Evolutionary conservation across 805 yeast species (phyloP), one percentile per base, ranked within the genome.

Genomic region (Tanozyma kutaoensis): DNA sequence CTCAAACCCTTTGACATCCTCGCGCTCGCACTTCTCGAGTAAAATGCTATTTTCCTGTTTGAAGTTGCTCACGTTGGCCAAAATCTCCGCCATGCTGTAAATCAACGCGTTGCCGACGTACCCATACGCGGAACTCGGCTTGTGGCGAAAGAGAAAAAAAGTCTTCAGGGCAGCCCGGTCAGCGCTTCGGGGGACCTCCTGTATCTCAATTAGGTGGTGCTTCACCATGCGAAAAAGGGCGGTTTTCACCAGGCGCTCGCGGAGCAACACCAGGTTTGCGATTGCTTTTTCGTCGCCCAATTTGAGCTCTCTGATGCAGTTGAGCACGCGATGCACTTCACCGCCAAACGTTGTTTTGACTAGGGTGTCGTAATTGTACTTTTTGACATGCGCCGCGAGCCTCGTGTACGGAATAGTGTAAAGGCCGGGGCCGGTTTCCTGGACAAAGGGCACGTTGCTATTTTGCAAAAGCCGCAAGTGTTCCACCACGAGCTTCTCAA

Each of bases 161-260:
- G 96, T 77, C 38, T 94, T 72, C 22, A 81, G 73, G 0, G 96
- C 94, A 3, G 93, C 86, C 38, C 97, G 66, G 48, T 91, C 97
- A 14, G 73, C 76, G 7, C 94, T 77, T 42, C 88, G 70, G 9
- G 97, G 96, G 16, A 91, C 78, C 54, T 91, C 98, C 52, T 88
- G 97, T 20, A 86, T 66, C 45, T 88, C 95, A 12, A 86, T 57
- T 12, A 80, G 66, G 34, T 86, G 84, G 36, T 72, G 63, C 28
- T 66, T 69, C 15, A 80, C 66, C 28, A 91, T 55, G 19, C 69
- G 67, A 24, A 77, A 69, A 24, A 85, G 55, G 24, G 77, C 72
- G 22, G 75, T 72, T 30, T 95, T 64, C 7, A 85, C 79, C 20
- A 74, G 78, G 33, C 69, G 70, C 32, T 84, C 93, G 37, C 72